Base-by-base conservation (phyloP, 805 yeast genomes). In the Candida xiaguanensis region DNA sequence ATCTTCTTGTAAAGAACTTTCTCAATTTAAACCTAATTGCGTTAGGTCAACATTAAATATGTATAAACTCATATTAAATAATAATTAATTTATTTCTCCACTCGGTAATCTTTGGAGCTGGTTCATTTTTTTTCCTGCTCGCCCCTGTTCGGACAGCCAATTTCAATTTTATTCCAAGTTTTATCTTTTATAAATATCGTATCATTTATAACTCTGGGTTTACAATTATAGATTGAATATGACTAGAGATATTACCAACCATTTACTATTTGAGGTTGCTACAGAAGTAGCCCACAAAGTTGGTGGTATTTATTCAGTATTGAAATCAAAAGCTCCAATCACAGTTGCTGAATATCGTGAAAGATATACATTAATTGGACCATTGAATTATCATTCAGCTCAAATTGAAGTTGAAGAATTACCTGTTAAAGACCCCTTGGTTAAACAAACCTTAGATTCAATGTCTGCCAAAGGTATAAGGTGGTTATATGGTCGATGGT, bases 261-360 rank as follows among this genome's bases (percentile, higher is more conserved):
- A 88, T 58, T 70, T 90, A 40, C 74, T 93, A 36, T 89, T 91
- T 56, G 99, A 91, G 68, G 84, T 87, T 32, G 95, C 98, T 45
- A 91, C 99, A 2, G 99, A 91, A 61, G 97, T 91, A 37, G 98
- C 98, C 53, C 90, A 93, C 70, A 75, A 95, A 53, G 98, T 91
- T 16, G 99, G 99, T 36, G 99, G 99, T 26, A 91, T 91, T 60
- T 91, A 91, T 68, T 90, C 98, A 5, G 99, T 91, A 38, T 75
- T 91, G 56, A 93, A 93, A 61, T 87, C 96, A 8, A 91, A 91
- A 64, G 97, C 97, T 6, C 97, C 97, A 7, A 89, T 90, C 44
- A 91, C 99, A 7, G 91, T 85, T 37, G 89, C 95, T 29, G 97
- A 91, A 63, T 93, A 89, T 64, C 77, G 85, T 47, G 87, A 84